Evolutionary conservation across 2,329 filamentous ascomycete genomes (phyloP).

Genomic region (Penicillium italicum): DNA sequence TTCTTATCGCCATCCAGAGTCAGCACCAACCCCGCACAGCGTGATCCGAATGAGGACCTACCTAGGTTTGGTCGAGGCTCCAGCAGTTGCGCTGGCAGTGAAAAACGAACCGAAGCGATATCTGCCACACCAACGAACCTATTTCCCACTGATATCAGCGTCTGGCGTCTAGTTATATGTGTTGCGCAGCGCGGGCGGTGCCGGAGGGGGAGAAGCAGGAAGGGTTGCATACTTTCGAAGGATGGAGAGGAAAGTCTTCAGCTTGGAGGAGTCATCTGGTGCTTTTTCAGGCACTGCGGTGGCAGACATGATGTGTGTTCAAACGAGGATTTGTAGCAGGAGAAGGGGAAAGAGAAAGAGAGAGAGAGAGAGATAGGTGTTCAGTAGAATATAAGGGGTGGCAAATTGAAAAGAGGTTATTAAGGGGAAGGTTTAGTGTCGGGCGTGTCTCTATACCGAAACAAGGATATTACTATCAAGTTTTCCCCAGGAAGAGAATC

Average conservation of each 20-base stretch:
- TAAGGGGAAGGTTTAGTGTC: neutral
- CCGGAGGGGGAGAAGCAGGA: neutral
- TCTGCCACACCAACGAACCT: conserved; percentile 96
- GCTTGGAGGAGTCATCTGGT: conserved; percentile 77
- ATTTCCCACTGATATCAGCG: conserved; percentile 16
- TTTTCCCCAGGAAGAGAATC: neutral
- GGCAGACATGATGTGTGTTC: conserved; percentile 29
- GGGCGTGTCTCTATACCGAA: conserved; percentile 1
- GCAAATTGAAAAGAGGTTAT: neutral
- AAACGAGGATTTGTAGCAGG: neutral
- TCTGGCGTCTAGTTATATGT: neutral
- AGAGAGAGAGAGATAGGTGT: neutral
- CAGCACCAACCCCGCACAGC: conserved; percentile 11
- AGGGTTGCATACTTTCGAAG: conserved; percentile 68
- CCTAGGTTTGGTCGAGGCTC: conserved; percentile 91
- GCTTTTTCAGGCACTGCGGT: conserved; percentile 50
- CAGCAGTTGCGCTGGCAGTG: conserved; percentile 87
- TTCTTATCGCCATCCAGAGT: conserved; percentile 51
- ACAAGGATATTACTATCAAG: neutral
- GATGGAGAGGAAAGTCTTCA: conserved; percentile 83
- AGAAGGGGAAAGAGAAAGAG: neutral
- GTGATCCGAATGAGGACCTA: conserved; percentile 32
- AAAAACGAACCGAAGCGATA: conserved; percentile 93
- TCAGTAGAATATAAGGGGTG: neutral
- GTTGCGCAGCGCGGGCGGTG: neutral